phyloP scores from a whole-genome alignment of 2,329 filamentous ascomycete species.

The Sclerotinia glacialis region DNA sequence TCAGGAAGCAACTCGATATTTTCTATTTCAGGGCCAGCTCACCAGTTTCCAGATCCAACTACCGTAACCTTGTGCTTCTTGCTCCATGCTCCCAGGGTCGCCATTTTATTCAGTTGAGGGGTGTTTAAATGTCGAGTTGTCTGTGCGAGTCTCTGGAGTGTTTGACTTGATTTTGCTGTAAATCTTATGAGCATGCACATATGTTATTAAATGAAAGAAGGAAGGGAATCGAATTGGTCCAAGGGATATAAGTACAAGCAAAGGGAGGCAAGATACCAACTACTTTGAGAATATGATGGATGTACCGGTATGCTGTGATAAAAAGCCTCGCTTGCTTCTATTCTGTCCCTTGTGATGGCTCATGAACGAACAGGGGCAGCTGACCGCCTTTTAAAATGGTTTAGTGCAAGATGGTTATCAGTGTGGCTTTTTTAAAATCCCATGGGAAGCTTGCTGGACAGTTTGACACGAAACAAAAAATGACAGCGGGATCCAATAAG shows the following conservation, averaged over 20 bases:
- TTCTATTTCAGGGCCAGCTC: slow-evolving; percentile 34
- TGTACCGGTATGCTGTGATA: neutral
- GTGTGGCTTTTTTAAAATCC: slow-evolving; percentile 12
- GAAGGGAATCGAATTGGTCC: neutral
- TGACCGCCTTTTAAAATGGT: slow-evolving; percentile 10
- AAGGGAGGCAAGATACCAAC: slow-evolving; percentile 9
- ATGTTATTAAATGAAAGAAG: neutral
- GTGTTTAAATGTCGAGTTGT: slow-evolving; percentile 27
- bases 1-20: slow-evolving; percentile 3
- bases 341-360: slow-evolving; percentile 13
- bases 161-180: slow-evolving; percentile 27
- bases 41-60: slow-evolving; percentile 96
- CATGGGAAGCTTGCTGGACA: slow-evolving; percentile 2
- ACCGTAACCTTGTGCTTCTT: slow-evolving; percentile 92
- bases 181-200: slow-evolving; percentile 29
- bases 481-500: slow-evolving; percentile 11
- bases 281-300: neutral
- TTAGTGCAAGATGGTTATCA: neutral
- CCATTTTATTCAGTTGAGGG: slow-evolving; percentile 36
- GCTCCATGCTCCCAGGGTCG: slow-evolving; percentile 47
- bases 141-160: slow-evolving; percentile 28
- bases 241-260: neutral
- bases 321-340: slow-evolving; percentile 11
- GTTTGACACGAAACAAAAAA: neutral
- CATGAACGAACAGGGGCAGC: neutral